Percentiles rank a stretch among this genome's conserved stretches.
phyloP scores from a whole-genome alignment of 306 rosid species.

The Glycine tomentella region DNA sequence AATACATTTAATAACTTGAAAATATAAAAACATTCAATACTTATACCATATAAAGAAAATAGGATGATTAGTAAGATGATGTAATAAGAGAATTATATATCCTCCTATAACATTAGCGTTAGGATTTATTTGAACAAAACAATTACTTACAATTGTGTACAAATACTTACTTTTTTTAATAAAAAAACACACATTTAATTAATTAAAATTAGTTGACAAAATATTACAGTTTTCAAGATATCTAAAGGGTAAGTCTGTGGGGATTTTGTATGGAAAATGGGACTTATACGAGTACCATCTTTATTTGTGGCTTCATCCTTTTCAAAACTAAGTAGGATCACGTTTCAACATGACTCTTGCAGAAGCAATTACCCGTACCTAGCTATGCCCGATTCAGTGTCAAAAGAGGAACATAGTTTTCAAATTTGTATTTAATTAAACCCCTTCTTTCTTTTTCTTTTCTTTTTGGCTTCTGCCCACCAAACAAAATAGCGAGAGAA shows the following conservation, averaged over 20 bases:
- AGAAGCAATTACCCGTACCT: not conserved
- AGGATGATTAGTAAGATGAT: too few species aligned
- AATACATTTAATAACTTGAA: too few species aligned
- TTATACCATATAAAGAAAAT: too few species aligned
- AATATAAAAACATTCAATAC: too few species aligned
- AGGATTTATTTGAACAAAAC: not conserved
- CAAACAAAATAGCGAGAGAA: not conserved
- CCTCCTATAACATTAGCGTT: too few species aligned
- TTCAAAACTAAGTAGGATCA: slow-evolving; percentile 23
- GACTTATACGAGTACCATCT: not conserved
- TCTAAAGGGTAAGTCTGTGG: not conserved
- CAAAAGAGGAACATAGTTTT: not conserved
- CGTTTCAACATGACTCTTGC: not conserved
- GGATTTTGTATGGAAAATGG: slow-evolving; percentile 3
- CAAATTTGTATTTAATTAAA: not conserved
- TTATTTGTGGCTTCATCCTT: slow-evolving; percentile 2
- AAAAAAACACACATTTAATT: not conserved
- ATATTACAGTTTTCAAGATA: not conserved
- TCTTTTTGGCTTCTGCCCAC: not conserved
- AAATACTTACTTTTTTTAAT: not conserved
- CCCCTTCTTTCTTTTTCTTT: not conserved
- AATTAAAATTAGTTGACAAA: not conserved
- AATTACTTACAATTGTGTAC: not conserved
- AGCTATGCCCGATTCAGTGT: not conserved
- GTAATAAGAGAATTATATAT: too few species aligned